phyloP scores from a whole-genome alignment of 2,329 filamentous ascomycete species.

The Neodidymelliopsis sp. region DNA sequence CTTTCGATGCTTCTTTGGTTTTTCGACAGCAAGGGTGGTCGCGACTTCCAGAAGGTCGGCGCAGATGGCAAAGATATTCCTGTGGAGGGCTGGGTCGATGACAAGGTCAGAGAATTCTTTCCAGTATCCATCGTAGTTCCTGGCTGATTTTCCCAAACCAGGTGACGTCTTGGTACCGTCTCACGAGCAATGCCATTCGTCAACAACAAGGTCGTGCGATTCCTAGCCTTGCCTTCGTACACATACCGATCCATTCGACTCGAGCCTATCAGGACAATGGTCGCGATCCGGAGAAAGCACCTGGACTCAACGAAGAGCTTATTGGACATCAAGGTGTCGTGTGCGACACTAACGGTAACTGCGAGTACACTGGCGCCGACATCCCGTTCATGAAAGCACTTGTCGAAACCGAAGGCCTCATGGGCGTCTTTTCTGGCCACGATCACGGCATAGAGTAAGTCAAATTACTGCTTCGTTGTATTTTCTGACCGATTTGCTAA shows the following conservation, averaged over 20 bases:
- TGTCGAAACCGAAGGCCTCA: constrained; percentile 58
- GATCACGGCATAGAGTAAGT: constrained; percentile 59
- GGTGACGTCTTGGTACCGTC: constrained; percentile 40
- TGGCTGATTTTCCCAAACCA: constrained; percentile 13
- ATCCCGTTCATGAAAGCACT: constrained; percentile 69
- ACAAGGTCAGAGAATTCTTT: constrained; percentile 23
- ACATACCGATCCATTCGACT: constrained; percentile 54
- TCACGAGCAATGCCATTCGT: constrained; percentile 24
- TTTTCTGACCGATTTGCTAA: background rate
- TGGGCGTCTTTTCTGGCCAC: constrained; percentile 67
- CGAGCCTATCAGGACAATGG: constrained; percentile 54
- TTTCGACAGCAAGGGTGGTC: constrained; percentile 62
- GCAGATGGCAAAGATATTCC: constrained; percentile 23
- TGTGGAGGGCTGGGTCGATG: constrained; percentile 28
- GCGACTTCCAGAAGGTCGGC: constrained; percentile 21
- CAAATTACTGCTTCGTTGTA: no score
- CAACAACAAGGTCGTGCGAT: constrained; percentile 46
- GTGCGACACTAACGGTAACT: constrained; percentile 25
- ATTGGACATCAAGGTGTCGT: constrained; percentile 33
- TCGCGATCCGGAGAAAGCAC: constrained; percentile 52
- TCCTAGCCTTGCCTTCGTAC: constrained; percentile 63
- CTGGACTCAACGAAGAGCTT: constrained; percentile 49
- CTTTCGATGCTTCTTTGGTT: constrained; percentile 70
- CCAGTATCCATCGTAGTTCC: background rate
- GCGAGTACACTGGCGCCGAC: constrained; percentile 59